Evolutionary conservation across 495 filamentous ascomycete genomes (phyloP).

Genomic region (Neurospora africana): DNA sequence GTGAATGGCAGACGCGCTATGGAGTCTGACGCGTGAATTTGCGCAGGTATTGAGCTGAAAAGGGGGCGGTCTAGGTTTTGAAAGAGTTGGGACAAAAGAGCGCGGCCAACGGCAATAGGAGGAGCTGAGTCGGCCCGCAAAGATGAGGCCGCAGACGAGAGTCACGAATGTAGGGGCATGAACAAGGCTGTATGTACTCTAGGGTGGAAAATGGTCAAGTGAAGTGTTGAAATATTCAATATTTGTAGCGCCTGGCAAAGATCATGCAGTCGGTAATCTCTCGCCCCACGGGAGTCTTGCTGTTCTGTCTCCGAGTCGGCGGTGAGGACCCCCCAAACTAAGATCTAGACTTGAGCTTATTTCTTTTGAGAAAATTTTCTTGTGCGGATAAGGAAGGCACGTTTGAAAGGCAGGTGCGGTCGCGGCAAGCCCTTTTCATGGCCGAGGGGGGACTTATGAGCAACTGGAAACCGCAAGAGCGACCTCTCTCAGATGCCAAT

Average conservation of each 20-base stretch:
- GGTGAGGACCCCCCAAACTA: neutral
- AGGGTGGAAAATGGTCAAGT: neutral
- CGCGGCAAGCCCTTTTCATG: neutral
- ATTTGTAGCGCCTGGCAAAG: neutral
- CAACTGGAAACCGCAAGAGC: neutral
- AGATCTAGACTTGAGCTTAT: neutral
- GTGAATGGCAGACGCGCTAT: neutral
- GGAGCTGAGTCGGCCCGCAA: neutral
- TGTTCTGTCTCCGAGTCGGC: neutral
- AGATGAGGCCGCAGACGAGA: neutral
- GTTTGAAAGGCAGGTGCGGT: neutral
- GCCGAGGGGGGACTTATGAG: neutral
- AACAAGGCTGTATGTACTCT: neutral
- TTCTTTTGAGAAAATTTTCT: neutral
- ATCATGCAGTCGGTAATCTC: neutral
- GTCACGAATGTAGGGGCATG: neutral
- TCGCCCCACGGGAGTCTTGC: neutral
- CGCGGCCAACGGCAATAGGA: neutral
- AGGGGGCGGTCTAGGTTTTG: neutral
- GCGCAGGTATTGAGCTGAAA: neutral
- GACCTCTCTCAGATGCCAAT: neutral
- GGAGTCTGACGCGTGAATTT: neutral
- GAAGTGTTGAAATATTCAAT: neutral
- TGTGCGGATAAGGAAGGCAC: neutral
- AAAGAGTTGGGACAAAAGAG: neutral